A percentile compares a stretch with the other conserved stretches of the same genome.
Conservation (phyloP, 106 monocot species). For the Dendrobium officinale region DNA sequence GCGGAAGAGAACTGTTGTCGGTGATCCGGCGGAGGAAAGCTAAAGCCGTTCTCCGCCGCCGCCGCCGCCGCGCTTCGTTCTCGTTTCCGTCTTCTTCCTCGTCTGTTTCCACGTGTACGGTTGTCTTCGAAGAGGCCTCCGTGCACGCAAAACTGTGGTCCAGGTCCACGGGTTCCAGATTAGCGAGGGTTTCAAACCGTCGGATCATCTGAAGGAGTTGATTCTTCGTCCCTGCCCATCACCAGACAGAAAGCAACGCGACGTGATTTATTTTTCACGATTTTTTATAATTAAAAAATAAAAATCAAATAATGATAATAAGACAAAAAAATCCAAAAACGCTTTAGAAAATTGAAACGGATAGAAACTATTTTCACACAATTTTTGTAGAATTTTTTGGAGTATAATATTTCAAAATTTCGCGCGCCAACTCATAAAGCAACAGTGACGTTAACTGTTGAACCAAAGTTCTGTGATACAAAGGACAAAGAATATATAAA, state of each 20-base stretch:
- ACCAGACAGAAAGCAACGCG: neutral
- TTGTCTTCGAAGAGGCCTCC: neutral
- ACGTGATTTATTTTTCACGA: neutral
- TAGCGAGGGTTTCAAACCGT: slow-evolving; percentile 44
- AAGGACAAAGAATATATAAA: too few relatives aligned
- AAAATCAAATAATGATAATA: neutral
- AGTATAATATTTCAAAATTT: neutral
- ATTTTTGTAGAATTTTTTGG: neutral
- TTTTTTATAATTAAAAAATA: too few relatives aligned
- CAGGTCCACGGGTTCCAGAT: slow-evolving; percentile 26
- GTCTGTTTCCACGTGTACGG: neutral
- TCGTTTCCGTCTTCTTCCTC: neutral
- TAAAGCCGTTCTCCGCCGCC: slow-evolving; percentile 9
- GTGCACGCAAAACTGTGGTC: slow-evolving; percentile 15
- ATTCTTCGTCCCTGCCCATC: slow-evolving; percentile 34
- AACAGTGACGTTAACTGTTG: too few relatives aligned
- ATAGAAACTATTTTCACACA: too few relatives aligned
- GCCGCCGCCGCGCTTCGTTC: neutral
- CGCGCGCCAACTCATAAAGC: too few relatives aligned
- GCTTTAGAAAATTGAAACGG: neutral
- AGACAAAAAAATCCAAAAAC: neutral
- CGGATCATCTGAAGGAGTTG: slow-evolving; percentile 48
- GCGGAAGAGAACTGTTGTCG: neutral
- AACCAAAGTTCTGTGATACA: too few relatives aligned
- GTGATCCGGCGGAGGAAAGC: slow-evolving; percentile 20